Evolutionary conservation across 306 rosid genomes (phyloP).

Genomic region (Dryas alaskensis): DNA sequence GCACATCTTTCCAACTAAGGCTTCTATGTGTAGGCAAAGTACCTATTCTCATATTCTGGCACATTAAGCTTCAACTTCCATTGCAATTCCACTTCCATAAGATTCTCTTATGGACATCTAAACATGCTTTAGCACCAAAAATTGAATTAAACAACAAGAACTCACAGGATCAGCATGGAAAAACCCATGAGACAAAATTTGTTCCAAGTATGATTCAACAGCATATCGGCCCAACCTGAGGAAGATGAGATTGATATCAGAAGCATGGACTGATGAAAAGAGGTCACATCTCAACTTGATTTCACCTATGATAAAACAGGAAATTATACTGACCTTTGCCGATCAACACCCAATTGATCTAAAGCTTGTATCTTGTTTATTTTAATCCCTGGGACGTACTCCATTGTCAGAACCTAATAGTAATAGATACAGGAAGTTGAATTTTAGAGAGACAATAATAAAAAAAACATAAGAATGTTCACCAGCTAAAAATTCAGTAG

Average conservation of each 20-base stretch:
- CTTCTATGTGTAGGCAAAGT: background rate
- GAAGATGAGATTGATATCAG: conserved; percentile 13
- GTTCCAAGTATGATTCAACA: conserved; percentile 98
- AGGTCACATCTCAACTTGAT: conserved; percentile 13
- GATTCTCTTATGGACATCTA: background rate
- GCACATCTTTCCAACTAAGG: background rate
- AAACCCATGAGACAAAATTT: conserved; percentile 95
- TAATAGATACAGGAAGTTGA: conserved; percentile 4
- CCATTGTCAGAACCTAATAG: conserved; percentile 88
- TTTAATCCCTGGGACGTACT: conserved; percentile 98
- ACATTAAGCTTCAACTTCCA: background rate
- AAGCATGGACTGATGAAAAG: conserved; percentile 4
- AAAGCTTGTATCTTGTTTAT: conserved; percentile 92
- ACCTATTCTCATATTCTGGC: background rate
- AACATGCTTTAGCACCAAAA: conserved; percentile 8
- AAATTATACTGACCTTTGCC: conserved; percentile 58
- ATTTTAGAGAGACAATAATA: conserved; percentile 4
- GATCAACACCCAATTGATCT: conserved; percentile 95
- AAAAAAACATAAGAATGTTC: conserved; percentile 13
- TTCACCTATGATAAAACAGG: conserved; percentile 11
- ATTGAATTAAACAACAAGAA: conserved; percentile 26
- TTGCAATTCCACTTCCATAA: background rate
- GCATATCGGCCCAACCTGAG: conserved; percentile 90
- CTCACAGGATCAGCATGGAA: conserved; percentile 99
- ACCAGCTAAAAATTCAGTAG: conserved; percentile 13